Base-by-base conservation (phyloP, 2,329 filamentous ascomycete species). In the Teratosphaeria epicoccoides region DNA sequence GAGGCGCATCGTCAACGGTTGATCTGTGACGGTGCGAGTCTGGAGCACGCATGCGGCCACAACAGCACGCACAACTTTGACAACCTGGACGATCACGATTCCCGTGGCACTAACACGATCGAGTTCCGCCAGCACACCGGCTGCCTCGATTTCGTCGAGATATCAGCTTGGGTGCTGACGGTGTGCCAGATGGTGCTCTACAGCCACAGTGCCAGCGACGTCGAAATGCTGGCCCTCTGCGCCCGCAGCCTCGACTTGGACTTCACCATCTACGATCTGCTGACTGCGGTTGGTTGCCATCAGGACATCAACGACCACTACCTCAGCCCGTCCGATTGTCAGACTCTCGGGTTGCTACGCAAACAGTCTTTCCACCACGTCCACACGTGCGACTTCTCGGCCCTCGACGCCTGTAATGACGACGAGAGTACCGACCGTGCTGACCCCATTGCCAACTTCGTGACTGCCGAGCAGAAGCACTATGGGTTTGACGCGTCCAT, bases 91-190 rank as follows among this genome's bases (percentile, higher is more conserved):
- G 29, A 50, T 12, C 14, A 17, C 5, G n/a, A 1, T 17, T n/a
- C 33, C n/a, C 2, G n/a, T 2, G 5, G 6, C 11, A 22, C 33
- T 17, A 20, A 40, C 33, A 67, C 64, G 1, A 60, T 67, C 33
- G 63, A 63, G 51, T 67, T 67, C 54, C 54, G 63, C 14, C 64
- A 67, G 40, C 65, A 67, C 29, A 25, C 48, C 12, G 61, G 59
- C 2, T 63, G 57, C 2, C 33, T 66, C 4, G 55, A 63, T 20
- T 46, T 46, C n/a, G 40, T 52, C 1, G 55, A 58, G 10, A 58
- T 67, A 43, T 43, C 54, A 3, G 54, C 59, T n/a, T 66, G 60
- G 57, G 23, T 52, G 29, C 37, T 52, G 4, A 52, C 50, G 24
- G 23, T 20, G 11, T 5, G 33, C 33, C 33, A 22, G 20, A 6